phyloP scores from a whole-genome alignment of 192 early-diverging fungal species.

The Fimicolochytrium jonesii region DNA sequence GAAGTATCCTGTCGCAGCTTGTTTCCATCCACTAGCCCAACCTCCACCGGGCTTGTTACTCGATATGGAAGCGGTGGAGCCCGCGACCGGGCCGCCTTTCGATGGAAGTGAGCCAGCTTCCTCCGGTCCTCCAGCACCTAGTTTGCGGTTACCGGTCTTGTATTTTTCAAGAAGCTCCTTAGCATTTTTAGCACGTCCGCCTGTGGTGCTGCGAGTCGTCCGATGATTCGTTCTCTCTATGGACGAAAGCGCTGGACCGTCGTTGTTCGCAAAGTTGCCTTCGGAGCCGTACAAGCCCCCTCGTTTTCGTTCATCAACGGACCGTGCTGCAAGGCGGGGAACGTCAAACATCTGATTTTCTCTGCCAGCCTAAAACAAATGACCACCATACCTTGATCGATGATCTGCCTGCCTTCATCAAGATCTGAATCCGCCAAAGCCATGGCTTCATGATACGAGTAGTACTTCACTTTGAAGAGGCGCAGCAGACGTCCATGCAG shows the following conservation, averaged over 20 bases:
- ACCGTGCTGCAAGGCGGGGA: conserved; percentile 8
- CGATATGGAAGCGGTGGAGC: no score
- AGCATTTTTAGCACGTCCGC: conserved; percentile 10
- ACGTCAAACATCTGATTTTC: background rate
- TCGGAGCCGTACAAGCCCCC: background rate
- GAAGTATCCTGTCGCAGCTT: no score
- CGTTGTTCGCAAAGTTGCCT: background rate
- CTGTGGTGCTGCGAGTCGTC: conserved; percentile 1
- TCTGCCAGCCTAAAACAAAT: background rate
- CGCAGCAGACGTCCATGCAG: conserved; percentile 77
- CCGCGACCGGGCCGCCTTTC: no score
- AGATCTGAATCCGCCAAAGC: conserved; percentile 20
- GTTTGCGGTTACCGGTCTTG: conserved; percentile 2
- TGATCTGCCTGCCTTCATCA: conserved; percentile 43
- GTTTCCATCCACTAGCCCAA: no score
- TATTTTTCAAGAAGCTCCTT: conserved; percentile 36
- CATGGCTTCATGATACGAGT: conserved; percentile 31
- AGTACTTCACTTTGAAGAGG: conserved; percentile 47
- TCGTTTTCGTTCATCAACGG: conserved; percentile 22
- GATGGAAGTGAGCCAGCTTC: no score
- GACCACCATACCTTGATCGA: conserved; percentile 40
- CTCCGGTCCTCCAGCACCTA: no score
- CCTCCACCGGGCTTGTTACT: no score
- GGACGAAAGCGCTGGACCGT: background rate
- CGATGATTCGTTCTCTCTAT: background rate